Percentiles rank a stretch among this genome's conserved stretches.
These are phyloP conservation scores for Fusarium fujikuroi DNA, from an alignment of 2,329 filamentous ascomycete species.

Conservation along the genomic window DNA sequence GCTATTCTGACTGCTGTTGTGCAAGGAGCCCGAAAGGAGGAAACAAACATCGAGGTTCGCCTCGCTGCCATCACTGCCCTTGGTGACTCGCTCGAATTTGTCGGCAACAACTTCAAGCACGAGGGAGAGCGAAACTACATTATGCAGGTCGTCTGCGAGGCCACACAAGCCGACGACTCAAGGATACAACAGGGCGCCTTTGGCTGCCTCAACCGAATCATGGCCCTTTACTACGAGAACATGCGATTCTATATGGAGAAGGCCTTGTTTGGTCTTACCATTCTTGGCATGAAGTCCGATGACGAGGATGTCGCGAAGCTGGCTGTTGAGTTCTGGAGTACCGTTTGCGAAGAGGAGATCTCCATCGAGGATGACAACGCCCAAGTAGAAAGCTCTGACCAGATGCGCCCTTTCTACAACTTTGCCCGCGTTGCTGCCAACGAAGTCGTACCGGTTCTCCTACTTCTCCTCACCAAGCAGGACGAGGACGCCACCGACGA, in stretches of 20 bases:
- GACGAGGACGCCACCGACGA: constrained; percentile 97
- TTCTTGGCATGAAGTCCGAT: constrained; percentile 97
- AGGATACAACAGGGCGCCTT: constrained; percentile 96
- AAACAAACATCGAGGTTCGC: constrained; percentile 89
- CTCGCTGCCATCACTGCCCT: constrained; percentile 93
- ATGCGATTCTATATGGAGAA: constrained; percentile 99
- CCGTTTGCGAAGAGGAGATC: constrained; percentile 99
- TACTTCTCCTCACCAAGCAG: constrained; percentile 92
- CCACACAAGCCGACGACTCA: constrained; percentile 90
- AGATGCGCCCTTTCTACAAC: constrained; percentile 93
- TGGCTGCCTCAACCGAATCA: constrained; percentile 97
- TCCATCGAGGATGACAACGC: constrained; percentile 97
- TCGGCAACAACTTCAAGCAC: constrained; percentile 98
- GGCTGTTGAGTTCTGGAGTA: constrained; percentile 99
- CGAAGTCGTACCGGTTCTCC: constrained; percentile 92
- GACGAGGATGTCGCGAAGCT: constrained; percentile 99
- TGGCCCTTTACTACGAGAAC: constrained; percentile 98
- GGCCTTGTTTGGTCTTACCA: constrained; percentile 95
- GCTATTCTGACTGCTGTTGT: constrained; percentile 98
- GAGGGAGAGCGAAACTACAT: constrained; percentile 99
- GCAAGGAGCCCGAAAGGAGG: constrained; percentile 96
- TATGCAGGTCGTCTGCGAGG: constrained; percentile 99
- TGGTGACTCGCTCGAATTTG: constrained; percentile 96
- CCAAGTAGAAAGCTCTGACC: constrained; percentile 77
- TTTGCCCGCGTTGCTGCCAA: constrained; percentile 92